Evolutionary conservation across 441 rosid genomes (phyloP).

Genomic region (Populus hybrid): DNA sequence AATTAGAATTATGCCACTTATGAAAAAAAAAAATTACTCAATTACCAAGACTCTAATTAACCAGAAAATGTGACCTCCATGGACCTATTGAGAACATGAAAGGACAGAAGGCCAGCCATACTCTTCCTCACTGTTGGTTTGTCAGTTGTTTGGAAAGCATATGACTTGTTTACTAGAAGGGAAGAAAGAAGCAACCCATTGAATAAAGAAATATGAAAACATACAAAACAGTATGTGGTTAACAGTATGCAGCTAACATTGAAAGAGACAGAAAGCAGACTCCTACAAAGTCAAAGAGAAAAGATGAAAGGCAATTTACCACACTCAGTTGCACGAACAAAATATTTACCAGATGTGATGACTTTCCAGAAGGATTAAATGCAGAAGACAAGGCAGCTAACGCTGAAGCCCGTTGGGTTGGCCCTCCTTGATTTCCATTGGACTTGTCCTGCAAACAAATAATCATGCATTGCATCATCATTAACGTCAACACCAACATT

Average conservation of each 20-base stretch:
- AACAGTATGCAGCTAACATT: neutral
- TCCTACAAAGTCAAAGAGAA: neutral
- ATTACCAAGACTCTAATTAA: neutral
- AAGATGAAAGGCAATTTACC: neutral
- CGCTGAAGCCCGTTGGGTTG: constrained; percentile 98
- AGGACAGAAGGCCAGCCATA: neutral
- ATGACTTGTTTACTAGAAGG: neutral
- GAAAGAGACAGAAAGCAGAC: neutral
- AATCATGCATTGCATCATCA: constrained; percentile 16
- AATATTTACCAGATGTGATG: constrained; percentile 42
- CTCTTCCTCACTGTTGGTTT: neutral
- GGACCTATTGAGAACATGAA: neutral
- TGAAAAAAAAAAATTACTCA: too few relatives aligned
- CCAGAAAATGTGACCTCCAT: neutral
- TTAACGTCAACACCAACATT: neutral
- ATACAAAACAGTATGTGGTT: neutral
- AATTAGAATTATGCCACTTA: neutral
- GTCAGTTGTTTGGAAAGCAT: neutral
- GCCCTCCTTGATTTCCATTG: constrained; percentile 80
- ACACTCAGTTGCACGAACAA: constrained; percentile 10
- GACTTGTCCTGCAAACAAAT: constrained; percentile 65
- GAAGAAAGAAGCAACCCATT: neutral
- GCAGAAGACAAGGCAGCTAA: constrained; percentile 95
- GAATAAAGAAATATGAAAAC: neutral
- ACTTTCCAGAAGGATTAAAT: constrained; percentile 61